Base-by-base conservation (phyloP, 2,329 filamentous ascomycete species). In the Pseudocercospora macadamiae region DNA sequence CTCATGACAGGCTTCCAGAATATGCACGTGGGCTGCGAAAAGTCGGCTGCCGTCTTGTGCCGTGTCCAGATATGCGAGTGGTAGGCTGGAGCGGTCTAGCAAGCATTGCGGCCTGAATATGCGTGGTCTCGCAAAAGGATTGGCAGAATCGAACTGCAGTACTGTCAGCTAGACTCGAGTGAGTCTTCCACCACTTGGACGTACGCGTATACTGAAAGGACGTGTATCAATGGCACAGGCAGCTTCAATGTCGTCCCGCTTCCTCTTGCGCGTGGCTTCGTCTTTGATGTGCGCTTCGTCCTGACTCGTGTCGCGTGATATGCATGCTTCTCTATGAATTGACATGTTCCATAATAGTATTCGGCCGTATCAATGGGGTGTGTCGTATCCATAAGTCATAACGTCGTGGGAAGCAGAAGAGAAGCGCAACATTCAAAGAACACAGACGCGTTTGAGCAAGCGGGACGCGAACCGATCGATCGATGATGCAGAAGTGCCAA, bases 61-160 rank as follows among this genome's bases (percentile, higher is more conserved):
- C 36, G 86, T 78, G 67, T 89, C 87, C 57, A 90, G 81, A 64
- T 73, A 83, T 1, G 85, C 84, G n/a, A 89, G 75, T 4, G 83
- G 77, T 4, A 89, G 77, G 60, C 82, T 76, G 64, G 86, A 79
- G 65, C 88, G 83, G 25, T 84, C 81, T 3, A 90, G 74, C 23
- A 89, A 75, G 36, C 58, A 66, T 39, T 74, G 26, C 19, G 71
- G 71, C 26, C 63, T 67, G 44, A 74, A 67, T 16, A 57, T 59
- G 25, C 61, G 63, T 19, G 71, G 64, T 19, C 61, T 60, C 3
- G 61, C 60, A 44, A 68, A 68, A 12, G 67, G 63, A 42, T 71
- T 60, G 36, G 57, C 56, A 10, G 64, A 48, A 51, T 68, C 59
- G 18, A 66, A 56, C 63, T 59, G 28, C 4, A 26, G 47, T 14